Evolutionary conservation across 768 basidiomycete genomes (phyloP), one percentile per base, ranked within the genome.

Genomic region (Xerocomus brunneocitrinus): DNA sequence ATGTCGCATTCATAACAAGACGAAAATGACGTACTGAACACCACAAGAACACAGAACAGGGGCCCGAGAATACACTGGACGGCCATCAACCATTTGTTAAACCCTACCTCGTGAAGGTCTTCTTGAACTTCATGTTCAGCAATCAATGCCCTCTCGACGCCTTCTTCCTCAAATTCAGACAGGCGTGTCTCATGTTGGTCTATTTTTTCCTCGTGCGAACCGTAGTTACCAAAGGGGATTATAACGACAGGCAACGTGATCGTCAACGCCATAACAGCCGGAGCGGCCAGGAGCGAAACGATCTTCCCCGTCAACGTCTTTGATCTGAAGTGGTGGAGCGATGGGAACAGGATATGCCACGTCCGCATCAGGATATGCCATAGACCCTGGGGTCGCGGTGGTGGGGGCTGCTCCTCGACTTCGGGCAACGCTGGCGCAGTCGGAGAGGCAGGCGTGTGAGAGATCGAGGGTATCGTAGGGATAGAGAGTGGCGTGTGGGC

Each of bases 191-290:
- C 79, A 57, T 65, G 14, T 59, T 60, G 58, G 3, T 73, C 62
- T 8, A 53, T 16, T 50, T 69, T 69, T 52, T 71, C 68, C 12
- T 63, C 60, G 16, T 58, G 60, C 1, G 40, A 42, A 8, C 50
- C 35, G 12, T 55, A 36, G 3, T 4, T 40, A 6, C 70, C 65
- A 59, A 83, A 83, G 4, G 81, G 78, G 9, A 76, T 83, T 28
- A 89, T 80, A 16, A 95, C 91, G 12, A 99, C 95, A 4, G 94
- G 94, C 9, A 98, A 74, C 0, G 95, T 98, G 19, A 98, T 58
- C 0, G 95, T 98, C 46, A 99, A 73, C 4, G 78, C 75, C 68
- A 97, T 73, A 2, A 99, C 84, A 2, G 93, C 91, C 2, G 95
- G 95, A 0, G 87, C 83, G 3, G 93, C 91, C 52, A 97, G 79